Base-by-base conservation (phyloP, 1,139 yeast genomes). In the Yarrowia galli region DNA sequence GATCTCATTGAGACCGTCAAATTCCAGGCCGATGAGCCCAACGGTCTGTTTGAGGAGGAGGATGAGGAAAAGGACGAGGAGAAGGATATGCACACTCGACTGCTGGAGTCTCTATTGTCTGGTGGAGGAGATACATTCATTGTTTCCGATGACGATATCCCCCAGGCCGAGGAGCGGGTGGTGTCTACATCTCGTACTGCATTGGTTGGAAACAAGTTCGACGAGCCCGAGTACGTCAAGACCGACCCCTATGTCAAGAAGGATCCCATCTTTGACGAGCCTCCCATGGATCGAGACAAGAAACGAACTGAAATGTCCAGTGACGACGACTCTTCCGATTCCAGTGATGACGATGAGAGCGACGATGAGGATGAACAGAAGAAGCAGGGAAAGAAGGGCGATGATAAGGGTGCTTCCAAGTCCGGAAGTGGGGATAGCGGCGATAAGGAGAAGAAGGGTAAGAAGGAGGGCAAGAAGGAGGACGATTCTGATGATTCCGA, bases 1-100 rank as follows among this genome's bases (percentile, higher is more conserved):
- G 97, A 91, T 75, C 83, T 90, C 10, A 83, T 92, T 22, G 97
- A 92, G 73, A 82, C 73, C 4, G 72, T 72, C 6, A 71, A 71
- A 45, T 69, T 70, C 40, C 66, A 66, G 22, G 67, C 18, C 6
- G 51, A 49, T 15, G 43, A 49, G 58, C 8, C 36, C 9, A 10
- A 10, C 8, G 48, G 67, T 1, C 38, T 54, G 35, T 54, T 54
- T 25, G 60, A 54, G 48, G 54, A 28, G 16, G 46, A 46, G 20
- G 46, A 25, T 23, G 54, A 28, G 16, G 58, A 46, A 12, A n/a
- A 49, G 51, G 42, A 3, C 6, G 51, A 51, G 15, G 67, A 64
- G 36, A 64, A 35, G 22, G 67, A 64, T 2, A 51, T 64, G 58
- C 67, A 51, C 32, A 18, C 28, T 25, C 58, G 56, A 25, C 49